Percentiles rank a stretch among this genome's conserved stretches.
Conservation (phyloP, 1,284 basidiomycete genomes). For the Schizophyllum commune region DNA sequence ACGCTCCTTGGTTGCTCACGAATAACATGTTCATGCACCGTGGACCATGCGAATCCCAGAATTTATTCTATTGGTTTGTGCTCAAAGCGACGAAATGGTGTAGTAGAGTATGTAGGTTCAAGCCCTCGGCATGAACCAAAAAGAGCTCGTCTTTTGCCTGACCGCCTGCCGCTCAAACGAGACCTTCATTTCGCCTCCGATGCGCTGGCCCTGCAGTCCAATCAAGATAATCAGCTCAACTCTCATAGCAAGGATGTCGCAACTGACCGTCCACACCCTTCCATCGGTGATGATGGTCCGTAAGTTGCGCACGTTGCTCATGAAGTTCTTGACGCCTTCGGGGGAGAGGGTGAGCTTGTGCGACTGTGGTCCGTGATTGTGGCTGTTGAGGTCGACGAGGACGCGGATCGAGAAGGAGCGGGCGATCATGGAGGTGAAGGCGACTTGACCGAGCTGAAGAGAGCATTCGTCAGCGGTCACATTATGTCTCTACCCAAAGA, state of each 20-base stretch:
- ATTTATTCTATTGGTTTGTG: too few species aligned
- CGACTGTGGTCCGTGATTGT: constrained; percentile 34
- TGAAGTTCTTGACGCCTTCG: constrained; percentile 34
- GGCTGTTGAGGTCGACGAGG: constrained; percentile 41
- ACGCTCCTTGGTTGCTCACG: too few species aligned
- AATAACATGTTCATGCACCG: too few species aligned
- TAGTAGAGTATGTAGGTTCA: too few species aligned
- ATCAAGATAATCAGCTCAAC: neutral
- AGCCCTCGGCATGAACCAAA: constrained; percentile 2
- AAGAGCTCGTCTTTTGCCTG: neutral
- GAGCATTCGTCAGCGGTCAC: neutral
- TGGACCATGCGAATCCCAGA: too few species aligned
- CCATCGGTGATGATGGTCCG: constrained; percentile 43
- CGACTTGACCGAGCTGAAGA: constrained; percentile 15
- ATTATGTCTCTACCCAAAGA: neutral
- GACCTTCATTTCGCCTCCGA: constrained; percentile 1
- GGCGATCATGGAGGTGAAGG: constrained; percentile 27
- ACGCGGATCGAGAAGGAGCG: constrained; percentile 34
- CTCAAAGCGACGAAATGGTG: too few species aligned
- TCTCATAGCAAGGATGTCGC: neutral
- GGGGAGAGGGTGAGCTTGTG: constrained; percentile 24
- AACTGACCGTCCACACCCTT: constrained; percentile 51
- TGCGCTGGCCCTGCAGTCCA: neutral
- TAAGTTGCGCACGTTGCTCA: constrained; percentile 33
- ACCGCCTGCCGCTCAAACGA: constrained; percentile 8